phyloP scores from a whole-genome alignment of 2,329 filamentous ascomycete species.

The Geosmithia morbida region DNA sequence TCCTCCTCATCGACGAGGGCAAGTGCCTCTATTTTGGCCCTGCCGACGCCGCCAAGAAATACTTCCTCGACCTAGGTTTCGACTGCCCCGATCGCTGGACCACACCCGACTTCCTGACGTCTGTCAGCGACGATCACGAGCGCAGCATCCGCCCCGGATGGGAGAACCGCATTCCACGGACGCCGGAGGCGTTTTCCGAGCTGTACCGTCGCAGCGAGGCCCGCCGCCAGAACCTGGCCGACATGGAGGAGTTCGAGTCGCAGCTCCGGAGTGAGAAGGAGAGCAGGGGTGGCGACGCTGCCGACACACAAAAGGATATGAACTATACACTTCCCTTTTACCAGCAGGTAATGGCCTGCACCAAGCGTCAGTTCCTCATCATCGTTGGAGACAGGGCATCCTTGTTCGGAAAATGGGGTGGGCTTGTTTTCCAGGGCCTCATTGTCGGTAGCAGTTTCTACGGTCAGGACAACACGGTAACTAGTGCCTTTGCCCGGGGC shows the following conservation, averaged over 20 bases:
- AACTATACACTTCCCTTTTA: conserved; percentile 65
- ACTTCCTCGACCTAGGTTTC: conserved; percentile 60
- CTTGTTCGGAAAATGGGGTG: conserved; percentile 67
- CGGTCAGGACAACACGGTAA: conserved; percentile 42
- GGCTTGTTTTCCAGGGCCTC: conserved; percentile 58
- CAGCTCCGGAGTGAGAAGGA: conserved; percentile 36
- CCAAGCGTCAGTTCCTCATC: conserved; percentile 66
- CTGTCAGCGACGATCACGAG: conserved; percentile 60
- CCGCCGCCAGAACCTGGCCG: conserved; percentile 44
- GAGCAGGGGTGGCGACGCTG: conserved; percentile 42
- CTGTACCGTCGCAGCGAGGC: conserved; percentile 50
- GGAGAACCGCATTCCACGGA: conserved; percentile 53
- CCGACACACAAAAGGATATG: conserved; percentile 50
- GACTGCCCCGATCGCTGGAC: conserved; percentile 58
- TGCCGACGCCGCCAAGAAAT: conserved; percentile 46
- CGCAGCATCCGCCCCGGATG: conserved; percentile 52
- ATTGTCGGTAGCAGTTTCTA: conserved; percentile 74
- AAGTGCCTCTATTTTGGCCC: conserved; percentile 60
- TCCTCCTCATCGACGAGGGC: conserved; percentile 58
- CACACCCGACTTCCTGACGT: conserved; percentile 63
- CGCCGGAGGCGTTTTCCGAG: conserved; percentile 48
- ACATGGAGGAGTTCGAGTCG: conserved; percentile 48
- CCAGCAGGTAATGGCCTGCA: conserved; percentile 56
- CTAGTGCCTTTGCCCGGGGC: conserved; percentile 45
- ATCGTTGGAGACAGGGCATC: conserved; percentile 62